Percentiles rank a stretch among this genome's conserved stretches.
phyloP scores from a whole-genome alignment of 306 rosid genomes.

The Rosa persica region DNA sequence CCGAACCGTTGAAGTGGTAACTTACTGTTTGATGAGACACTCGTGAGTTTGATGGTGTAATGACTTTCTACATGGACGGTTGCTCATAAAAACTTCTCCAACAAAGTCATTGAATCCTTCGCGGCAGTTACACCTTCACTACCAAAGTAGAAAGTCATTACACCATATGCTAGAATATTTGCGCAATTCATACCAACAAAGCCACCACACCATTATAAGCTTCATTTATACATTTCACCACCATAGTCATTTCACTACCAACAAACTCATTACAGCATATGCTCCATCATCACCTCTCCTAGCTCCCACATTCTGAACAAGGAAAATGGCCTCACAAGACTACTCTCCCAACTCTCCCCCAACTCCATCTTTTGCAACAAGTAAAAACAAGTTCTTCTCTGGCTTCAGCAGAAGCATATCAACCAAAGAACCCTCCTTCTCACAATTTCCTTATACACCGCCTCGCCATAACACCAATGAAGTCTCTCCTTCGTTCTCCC shows the following conservation, averaged over 20 bases:
- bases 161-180: neutral
- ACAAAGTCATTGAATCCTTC: neutral
- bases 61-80: neutral
- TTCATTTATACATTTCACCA: neutral
- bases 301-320: neutral
- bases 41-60: neutral
- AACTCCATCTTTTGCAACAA: constrained; percentile 49
- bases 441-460: constrained; percentile 50
- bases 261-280: neutral
- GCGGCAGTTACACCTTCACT: neutral
- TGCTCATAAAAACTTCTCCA: neutral
- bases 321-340: constrained; percentile 44
- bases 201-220: neutral
- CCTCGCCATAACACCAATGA: constrained; percentile 43
- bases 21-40: neutral
- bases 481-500: constrained; percentile 52
- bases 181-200: neutral
- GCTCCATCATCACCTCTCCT: neutral
- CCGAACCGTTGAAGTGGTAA: no score
- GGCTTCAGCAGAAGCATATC: constrained; percentile 67
- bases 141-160: neutral
- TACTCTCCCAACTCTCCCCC: constrained; percentile 51
- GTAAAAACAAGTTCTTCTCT: constrained; percentile 27
- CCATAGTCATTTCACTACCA: neutral
- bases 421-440: constrained; percentile 58